Evolutionary conservation across 306 rosid species (phyloP).

Genomic region (Cucurbita pepo): DNA sequence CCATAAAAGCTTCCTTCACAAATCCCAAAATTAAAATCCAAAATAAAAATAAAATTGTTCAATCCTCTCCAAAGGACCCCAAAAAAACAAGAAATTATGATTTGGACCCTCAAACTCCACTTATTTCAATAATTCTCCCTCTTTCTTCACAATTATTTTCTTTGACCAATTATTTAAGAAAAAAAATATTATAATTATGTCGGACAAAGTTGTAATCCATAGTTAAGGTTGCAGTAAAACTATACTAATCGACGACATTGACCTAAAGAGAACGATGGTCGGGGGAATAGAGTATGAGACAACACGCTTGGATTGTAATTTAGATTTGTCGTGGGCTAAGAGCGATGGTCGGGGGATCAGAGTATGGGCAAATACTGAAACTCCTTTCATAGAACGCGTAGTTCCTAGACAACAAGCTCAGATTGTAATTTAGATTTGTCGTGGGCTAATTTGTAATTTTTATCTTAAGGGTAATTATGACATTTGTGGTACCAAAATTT

Average conservation of each 20-base stretch:
- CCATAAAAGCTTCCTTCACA: conserved; percentile 1
- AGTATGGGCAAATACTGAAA: too few species aligned
- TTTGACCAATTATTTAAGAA: neutral
- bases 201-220: neutral
- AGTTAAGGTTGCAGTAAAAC: neutral
- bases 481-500: too few species aligned
- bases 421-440: too few species aligned
- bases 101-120: neutral
- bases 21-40: neutral
- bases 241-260: neutral
- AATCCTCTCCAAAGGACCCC: neutral
- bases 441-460: too few species aligned
- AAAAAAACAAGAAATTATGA: neutral
- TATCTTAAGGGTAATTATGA: too few species aligned
- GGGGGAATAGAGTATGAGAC: too few species aligned
- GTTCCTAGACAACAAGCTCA: too few species aligned
- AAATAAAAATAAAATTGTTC: neutral
- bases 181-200: neutral
- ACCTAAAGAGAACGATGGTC: too few species aligned
- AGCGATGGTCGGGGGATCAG: too few species aligned
- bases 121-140: neutral
- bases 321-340: too few species aligned
- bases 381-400: too few species aligned
- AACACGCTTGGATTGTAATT: too few species aligned
- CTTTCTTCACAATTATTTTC: neutral